Evolutionary conservation across 1,284 basidiomycete species (phyloP), one percentile per base, ranked within the genome.

Genomic region (Cerioporus squamosus): DNA sequence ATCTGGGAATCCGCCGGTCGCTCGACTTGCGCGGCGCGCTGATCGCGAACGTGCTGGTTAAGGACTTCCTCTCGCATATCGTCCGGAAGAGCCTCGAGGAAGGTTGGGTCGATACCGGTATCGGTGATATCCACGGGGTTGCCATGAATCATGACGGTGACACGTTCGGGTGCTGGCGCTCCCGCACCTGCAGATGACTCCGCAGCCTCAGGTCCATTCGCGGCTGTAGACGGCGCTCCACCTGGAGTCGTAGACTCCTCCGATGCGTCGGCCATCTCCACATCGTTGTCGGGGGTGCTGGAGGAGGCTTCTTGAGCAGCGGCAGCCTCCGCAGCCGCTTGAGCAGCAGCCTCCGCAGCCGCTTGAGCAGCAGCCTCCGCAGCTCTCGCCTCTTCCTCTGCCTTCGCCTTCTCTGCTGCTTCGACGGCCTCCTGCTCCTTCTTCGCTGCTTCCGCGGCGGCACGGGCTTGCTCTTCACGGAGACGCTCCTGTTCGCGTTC

Each of bases 31-130:
- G 92, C 84, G 5, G 93, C 89, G 45, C 89, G 86, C 61, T 93
- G 91, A 70, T 98, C 97, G 14, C 95, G 90, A 67, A 98, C 88
- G 71, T 99, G 96, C 73, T 99, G 97, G 70, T 97, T 97, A 52
- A 99, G 83, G 26, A 99, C 95, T 73, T 99, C 97, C 71, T 98
- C 97, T 47, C 97, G 88, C 91, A 99, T 97, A 66, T 99, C 97
- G 71, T 99, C 97, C 0, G 97, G 97, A 24, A 99, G 78, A 18
- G 97, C 97, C 75, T 98, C 95, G 53, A 99, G 79, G 84, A 99
- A 99, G 9, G 94, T 96, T 1, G 96, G 95, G 72, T 99, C 97
- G 69, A 99, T 98, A 8, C 97, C 97, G 15, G 95, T 97, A 69
- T 98, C 95, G 9, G 97, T 99, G 70, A 99, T 99, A 72, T 99